Conservation (phyloP, 345 rosid genomes). For the Brassica cretica region DNA sequence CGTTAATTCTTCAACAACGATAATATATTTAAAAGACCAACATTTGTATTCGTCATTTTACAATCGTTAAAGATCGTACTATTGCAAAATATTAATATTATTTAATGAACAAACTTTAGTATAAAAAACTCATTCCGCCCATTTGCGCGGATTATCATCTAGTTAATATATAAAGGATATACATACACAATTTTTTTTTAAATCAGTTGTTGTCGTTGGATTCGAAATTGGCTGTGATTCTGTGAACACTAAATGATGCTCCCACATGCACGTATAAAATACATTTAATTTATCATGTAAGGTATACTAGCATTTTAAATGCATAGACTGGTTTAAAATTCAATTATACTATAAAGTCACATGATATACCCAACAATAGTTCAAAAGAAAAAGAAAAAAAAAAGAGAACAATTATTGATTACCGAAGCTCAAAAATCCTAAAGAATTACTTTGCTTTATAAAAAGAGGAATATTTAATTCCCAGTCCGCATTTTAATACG, state of each 20-base stretch:
- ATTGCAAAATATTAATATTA: too few species aligned
- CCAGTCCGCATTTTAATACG: background rate
- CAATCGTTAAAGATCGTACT: too few species aligned
- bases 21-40: too few species aligned
- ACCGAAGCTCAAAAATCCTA: slow-evolving; percentile 22
- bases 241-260: slow-evolving; percentile 18
- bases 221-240: background rate
- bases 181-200: too few species aligned
- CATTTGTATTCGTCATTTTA: too few species aligned
- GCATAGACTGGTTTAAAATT: background rate
- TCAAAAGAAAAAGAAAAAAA: background rate
- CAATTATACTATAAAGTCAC: slow-evolving; percentile 5
- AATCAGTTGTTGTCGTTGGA: background rate
- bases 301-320: background rate
- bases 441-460: background rate
- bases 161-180: too few species aligned
- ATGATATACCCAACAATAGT: slow-evolving; percentile 18
- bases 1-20: too few species aligned
- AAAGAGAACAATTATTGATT: slow-evolving; percentile 1
- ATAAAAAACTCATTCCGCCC: too few species aligned
- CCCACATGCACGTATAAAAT: slow-evolving; percentile 8
- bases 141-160: too few species aligned
- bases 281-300: background rate
- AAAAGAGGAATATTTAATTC: background rate
- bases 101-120: too few species aligned